Base-by-base conservation (phyloP, 495 filamentous ascomycete species). In the Penicillium coffeae region DNA sequence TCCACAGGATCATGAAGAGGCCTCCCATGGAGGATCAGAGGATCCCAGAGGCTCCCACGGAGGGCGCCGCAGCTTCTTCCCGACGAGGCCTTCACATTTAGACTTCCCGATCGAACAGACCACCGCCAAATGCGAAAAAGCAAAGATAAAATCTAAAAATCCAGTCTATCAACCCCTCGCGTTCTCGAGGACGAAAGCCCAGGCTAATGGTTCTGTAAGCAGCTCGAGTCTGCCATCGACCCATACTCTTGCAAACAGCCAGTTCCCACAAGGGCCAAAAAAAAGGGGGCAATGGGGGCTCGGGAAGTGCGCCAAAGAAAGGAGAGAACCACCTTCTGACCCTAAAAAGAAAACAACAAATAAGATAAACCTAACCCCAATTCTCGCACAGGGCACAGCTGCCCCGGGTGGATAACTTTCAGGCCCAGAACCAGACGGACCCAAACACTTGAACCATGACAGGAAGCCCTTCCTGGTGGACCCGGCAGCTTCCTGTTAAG, bases 401-500 rank as follows among this genome's bases (percentile, higher is more conserved):
- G n/a, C n/a, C n/a, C 30, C 21, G 21, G 37, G 41, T 43, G 41
- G 41, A 19, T 45, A 45, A 45, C 25, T 45, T 35, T 32, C 16
- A 20, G 38, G 38, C 39, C 50, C 32, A 47, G 21, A 35, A 45
- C 19, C 27, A 30, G 38, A 43, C 33, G 27, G 27, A 21, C 45
- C 45, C 38, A 16, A 20, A 19, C 39, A 34, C 38, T 10, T 21
- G 39, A 50, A 41, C 47, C 47, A 46, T 42, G 51, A 54, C 51
- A 49, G 51, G 50, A 48, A 54, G 51, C 46, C 49, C 37, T 25
- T 16, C 44, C 37, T 22, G 34, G 52, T 50, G 52, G 52, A 42
- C 22, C 33, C 42, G 30, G 30, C 27, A 35, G 42, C 27, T 33
- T 35, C 27, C 42, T 34, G 25, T 18, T 35, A 45, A 45, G 42